phyloP scores from a whole-genome alignment of 2,329 filamentous ascomycete species.

The Fusarium circinatum region DNA sequence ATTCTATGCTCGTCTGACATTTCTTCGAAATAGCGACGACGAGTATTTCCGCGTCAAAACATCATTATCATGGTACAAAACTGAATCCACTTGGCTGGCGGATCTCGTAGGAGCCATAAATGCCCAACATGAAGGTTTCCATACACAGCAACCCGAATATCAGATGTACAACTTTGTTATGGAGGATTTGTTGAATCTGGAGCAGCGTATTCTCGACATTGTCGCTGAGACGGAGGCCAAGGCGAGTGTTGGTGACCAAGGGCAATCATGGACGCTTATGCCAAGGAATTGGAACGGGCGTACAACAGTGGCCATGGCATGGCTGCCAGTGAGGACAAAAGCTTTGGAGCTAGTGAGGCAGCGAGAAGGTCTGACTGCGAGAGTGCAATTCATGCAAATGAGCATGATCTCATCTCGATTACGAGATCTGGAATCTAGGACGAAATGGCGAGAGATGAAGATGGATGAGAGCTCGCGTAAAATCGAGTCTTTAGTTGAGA shows the following conservation, averaged over 20 bases:
- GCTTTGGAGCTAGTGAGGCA: slow-evolving; percentile 58
- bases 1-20: slow-evolving; percentile 56
- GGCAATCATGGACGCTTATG: slow-evolving; percentile 51
- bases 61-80: slow-evolving; percentile 60
- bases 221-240: slow-evolving; percentile 55
- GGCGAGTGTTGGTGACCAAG: slow-evolving; percentile 35
- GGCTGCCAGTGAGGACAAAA: slow-evolving; percentile 56
- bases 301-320: slow-evolving; percentile 55
- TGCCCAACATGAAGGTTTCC: slow-evolving; percentile 39
- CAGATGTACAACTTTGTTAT: slow-evolving; percentile 61
- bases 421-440: slow-evolving; percentile 49
- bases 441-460: slow-evolving; percentile 45
- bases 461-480: slow-evolving; percentile 44
- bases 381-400: slow-evolving; percentile 60
- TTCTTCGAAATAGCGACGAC: slow-evolving; percentile 57
- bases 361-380: slow-evolving; percentile 55
- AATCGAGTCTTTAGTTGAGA: slow-evolving; percentile 39
- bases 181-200: slow-evolving; percentile 57
- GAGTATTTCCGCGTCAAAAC: slow-evolving; percentile 61
- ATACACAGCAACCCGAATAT: slow-evolving; percentile 50
- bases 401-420: slow-evolving; percentile 59
- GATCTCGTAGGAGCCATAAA: slow-evolving; percentile 52
- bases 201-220: slow-evolving; percentile 57
- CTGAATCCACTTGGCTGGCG: slow-evolving; percentile 57
- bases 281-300: slow-evolving; percentile 52